Conservation (phyloP, 2,329 filamentous ascomycete species). For the Cephalotrichum gorgonifer region DNA sequence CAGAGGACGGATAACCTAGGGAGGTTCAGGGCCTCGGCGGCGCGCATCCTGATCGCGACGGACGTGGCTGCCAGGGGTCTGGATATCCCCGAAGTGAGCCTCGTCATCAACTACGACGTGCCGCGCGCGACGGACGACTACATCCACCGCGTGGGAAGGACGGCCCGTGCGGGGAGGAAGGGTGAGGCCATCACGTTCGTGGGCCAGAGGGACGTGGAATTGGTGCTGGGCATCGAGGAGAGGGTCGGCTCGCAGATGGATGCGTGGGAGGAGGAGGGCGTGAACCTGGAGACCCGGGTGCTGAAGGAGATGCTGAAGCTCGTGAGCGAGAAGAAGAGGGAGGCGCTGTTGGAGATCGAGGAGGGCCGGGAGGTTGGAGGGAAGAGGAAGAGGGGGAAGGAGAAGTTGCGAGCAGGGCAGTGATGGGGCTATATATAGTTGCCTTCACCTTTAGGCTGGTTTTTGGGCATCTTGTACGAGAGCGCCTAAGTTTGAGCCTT, state of each 20-base stretch:
- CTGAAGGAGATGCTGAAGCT: slow-evolving; percentile 76
- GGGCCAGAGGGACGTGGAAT: slow-evolving; percentile 82
- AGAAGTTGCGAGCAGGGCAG: slow-evolving; percentile 30
- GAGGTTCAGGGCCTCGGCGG: slow-evolving; percentile 81
- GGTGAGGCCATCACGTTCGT: slow-evolving; percentile 83
- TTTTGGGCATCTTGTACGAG: not conserved
- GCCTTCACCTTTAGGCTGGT: not conserved
- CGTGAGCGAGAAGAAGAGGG: slow-evolving; percentile 91
- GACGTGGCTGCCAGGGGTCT: slow-evolving; percentile 91
- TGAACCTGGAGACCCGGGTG: slow-evolving; percentile 87
- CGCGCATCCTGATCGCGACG: slow-evolving; percentile 84
- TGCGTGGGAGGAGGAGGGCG: slow-evolving; percentile 78
- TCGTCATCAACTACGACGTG: slow-evolving; percentile 93
- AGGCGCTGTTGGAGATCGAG: slow-evolving; percentile 83
- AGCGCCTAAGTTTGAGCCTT: not conserved
- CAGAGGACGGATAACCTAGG: slow-evolving; percentile 81
- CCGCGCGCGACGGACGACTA: slow-evolving; percentile 96
- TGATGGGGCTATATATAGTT: not conserved
- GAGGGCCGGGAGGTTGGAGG: slow-evolving; percentile 85
- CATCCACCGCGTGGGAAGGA: slow-evolving; percentile 91
- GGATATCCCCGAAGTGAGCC: slow-evolving; percentile 82
- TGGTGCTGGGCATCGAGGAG: slow-evolving; percentile 82
- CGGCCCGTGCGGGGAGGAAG: slow-evolving; percentile 76
- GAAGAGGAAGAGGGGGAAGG: slow-evolving; percentile 58
- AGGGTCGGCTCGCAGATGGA: slow-evolving; percentile 73